phyloP scores from a whole-genome alignment of 768 basidiomycete genomes.

The Mycena belliarum region DNA sequence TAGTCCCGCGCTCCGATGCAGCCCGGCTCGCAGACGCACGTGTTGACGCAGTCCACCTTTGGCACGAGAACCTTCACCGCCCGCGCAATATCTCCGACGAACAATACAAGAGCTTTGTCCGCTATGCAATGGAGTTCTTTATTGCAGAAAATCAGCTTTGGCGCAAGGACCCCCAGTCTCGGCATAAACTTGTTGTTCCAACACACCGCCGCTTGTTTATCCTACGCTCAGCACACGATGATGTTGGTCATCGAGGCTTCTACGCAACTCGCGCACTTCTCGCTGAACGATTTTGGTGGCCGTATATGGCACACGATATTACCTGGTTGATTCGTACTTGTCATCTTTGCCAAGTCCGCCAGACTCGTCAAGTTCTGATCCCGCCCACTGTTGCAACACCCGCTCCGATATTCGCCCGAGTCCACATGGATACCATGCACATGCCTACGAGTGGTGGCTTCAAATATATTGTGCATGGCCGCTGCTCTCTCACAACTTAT shows the following conservation, averaged over 20 bases:
- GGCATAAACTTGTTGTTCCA: constrained; percentile 27
- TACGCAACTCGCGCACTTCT: constrained; percentile 23
- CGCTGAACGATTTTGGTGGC: constrained; percentile 30
- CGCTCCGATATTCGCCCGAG: constrained; percentile 1
- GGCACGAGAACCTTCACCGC: constrained; percentile 5
- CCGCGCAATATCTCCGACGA: constrained; percentile 8
- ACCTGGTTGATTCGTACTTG: constrained; percentile 23
- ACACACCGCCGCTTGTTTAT: constrained; percentile 13
- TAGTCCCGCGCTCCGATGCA: neutral
- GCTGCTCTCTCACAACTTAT: constrained; percentile 3
- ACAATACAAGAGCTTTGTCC: constrained; percentile 19
- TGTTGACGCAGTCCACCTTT: constrained; percentile 3
- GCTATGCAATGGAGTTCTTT: constrained; percentile 25
- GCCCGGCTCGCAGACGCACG: neutral
- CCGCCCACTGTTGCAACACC: constrained; percentile 27
- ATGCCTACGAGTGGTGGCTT: constrained; percentile 23
- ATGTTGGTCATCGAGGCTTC: constrained; percentile 28
- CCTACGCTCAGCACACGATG: constrained; percentile 21
- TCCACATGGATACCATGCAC: constrained; percentile 13
- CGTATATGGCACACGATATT: constrained; percentile 17
- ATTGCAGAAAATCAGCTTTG: constrained; percentile 21
- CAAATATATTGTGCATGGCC: constrained; percentile 6
- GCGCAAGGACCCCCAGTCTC: constrained; percentile 20
- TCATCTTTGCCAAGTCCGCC: constrained; percentile 27
- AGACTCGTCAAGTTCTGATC: constrained; percentile 24